Conservation (phyloP, 2,329 filamentous ascomycete genomes). For the Aulographum hederae region DNA sequence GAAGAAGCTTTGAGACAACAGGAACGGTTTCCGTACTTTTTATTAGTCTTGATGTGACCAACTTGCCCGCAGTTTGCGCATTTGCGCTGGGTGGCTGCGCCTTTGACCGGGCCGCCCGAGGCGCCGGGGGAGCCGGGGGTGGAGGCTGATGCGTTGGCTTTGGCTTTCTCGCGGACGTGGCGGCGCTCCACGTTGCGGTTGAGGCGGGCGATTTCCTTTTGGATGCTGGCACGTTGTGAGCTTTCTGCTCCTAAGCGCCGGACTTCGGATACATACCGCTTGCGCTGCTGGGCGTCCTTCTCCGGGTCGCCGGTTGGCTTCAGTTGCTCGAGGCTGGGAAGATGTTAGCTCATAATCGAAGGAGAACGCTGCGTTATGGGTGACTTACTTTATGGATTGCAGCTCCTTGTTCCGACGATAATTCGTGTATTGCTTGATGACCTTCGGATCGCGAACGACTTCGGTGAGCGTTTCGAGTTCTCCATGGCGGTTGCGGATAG, state of each 20-base stretch:
- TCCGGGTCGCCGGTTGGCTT: slow-evolving; percentile 49
- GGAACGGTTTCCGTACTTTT: slow-evolving; percentile 48
- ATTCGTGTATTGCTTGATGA: slow-evolving; percentile 79
- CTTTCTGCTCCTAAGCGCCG: too few relatives aligned
- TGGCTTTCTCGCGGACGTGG: slow-evolving; percentile 78
- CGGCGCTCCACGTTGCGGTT: slow-evolving; percentile 83
- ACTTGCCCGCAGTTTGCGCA: slow-evolving; percentile 95
- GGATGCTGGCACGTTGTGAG: slow-evolving; percentile 32
- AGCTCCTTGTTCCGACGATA: slow-evolving; percentile 48
- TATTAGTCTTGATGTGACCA: slow-evolving; percentile 97
- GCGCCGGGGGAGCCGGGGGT: slow-evolving; percentile 26
- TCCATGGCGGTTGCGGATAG: slow-evolving; percentile 42
- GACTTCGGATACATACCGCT: slow-evolving; percentile 36
- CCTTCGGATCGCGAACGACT: slow-evolving; percentile 58
- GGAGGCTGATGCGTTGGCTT: slow-evolving; percentile 32
- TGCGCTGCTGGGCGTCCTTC: slow-evolving; percentile 41
- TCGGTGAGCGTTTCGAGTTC: slow-evolving; percentile 41
- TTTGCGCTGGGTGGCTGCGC: slow-evolving; percentile 54
- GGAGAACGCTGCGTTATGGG: not conserved
- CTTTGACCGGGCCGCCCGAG: slow-evolving; percentile 24
- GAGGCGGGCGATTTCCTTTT: slow-evolving; percentile 63
- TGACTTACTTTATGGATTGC: slow-evolving; percentile 52
- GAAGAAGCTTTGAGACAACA: slow-evolving; percentile 9
- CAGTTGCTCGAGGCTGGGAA: slow-evolving; percentile 35
- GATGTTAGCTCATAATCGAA: slow-evolving; percentile 8